Evolutionary conservation across 495 filamentous ascomycete species (phyloP).

Genomic region (Hypoxylon subgilvum): DNA sequence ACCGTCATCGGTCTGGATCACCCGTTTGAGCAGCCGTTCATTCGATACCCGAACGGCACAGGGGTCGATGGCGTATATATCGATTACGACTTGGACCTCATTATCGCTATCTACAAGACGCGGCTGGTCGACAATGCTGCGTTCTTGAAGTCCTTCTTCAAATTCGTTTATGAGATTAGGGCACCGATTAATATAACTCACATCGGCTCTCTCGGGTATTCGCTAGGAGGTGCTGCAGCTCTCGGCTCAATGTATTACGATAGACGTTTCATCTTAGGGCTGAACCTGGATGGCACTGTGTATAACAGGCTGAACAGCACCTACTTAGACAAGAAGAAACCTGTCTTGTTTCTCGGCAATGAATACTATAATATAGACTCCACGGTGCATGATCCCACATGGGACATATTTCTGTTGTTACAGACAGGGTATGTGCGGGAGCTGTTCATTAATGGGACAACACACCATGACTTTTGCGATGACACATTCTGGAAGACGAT

Average conservation of each 20-base stretch:
- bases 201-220: slow-evolving; percentile 56
- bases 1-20: slow-evolving; percentile 57
- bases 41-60: slow-evolving; percentile 58
- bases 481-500: slow-evolving; percentile 38
- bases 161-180: slow-evolving; percentile 4
- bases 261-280: slow-evolving; percentile 45
- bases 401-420: slow-evolving; percentile 14
- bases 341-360: slow-evolving; percentile 15
- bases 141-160: slow-evolving; percentile 22
- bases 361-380: slow-evolving; percentile 15
- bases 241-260: slow-evolving; percentile 45
- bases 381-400: slow-evolving; percentile 9
- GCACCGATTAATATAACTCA: slow-evolving; percentile 38
- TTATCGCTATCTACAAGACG: slow-evolving; percentile 23
- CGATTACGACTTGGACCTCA: slow-evolving; percentile 2
- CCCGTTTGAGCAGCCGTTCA: slow-evolving; percentile 53
- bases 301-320: slow-evolving; percentile 24
- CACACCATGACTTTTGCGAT: slow-evolving; percentile 47
- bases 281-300: slow-evolving; percentile 57
- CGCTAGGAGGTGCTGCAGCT: slow-evolving; percentile 57
- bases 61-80: slow-evolving; percentile 38
- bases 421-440: slow-evolving; percentile 34
- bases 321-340: slow-evolving; percentile 19
- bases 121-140: slow-evolving; percentile 27
- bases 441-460: slow-evolving; percentile 28